Evolutionary conservation across 225 moss, liverwort and hornwort genomes (phyloP).

Genomic region (Lunularia cruciata): DNA sequence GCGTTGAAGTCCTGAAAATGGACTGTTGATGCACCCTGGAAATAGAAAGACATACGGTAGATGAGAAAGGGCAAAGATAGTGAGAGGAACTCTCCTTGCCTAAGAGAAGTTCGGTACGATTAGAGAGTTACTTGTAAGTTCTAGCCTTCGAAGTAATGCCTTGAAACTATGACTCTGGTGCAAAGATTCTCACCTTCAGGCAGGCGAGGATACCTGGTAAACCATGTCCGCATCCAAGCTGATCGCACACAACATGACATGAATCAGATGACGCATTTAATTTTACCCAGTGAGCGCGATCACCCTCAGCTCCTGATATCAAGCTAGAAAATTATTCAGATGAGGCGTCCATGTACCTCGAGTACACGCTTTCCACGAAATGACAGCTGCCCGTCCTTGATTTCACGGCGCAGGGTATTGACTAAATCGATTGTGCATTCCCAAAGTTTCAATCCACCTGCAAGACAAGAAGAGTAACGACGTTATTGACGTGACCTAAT

Average conservation of each 20-base stretch:
- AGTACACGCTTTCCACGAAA: slow-evolving; percentile 92
- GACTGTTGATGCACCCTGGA: slow-evolving; percentile 86
- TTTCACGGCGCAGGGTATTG: slow-evolving; percentile 74
- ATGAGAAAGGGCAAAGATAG: neutral
- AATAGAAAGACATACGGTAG: neutral
- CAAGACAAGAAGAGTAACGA: too few species aligned
- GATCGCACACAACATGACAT: slow-evolving; percentile 19
- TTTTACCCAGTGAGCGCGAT: neutral
- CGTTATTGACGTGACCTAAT: too few species aligned
- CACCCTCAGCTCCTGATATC: neutral
- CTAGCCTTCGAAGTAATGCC: too few species aligned
- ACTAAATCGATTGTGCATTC: slow-evolving; percentile 87
- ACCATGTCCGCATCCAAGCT: slow-evolving; percentile 99
- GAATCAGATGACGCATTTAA: neutral
- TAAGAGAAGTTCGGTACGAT: too few species aligned
- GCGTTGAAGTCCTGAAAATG: slow-evolving; percentile 97
- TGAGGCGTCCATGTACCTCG: slow-evolving; percentile 53
- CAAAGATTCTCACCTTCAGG: slow-evolving; percentile 60
- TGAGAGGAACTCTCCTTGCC: too few species aligned
- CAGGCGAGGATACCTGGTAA: slow-evolving; percentile 93
- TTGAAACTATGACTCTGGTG: too few species aligned
- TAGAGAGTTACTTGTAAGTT: too few species aligned
- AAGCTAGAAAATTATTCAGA: neutral
- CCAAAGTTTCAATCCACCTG: slow-evolving; percentile 98
- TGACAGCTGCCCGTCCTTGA: slow-evolving; percentile 81